These are phyloP conservation scores for Blastomyces gilchristii DNA, from an alignment of 2,329 filamentous ascomycete species.

Conservation along the genomic window DNA sequence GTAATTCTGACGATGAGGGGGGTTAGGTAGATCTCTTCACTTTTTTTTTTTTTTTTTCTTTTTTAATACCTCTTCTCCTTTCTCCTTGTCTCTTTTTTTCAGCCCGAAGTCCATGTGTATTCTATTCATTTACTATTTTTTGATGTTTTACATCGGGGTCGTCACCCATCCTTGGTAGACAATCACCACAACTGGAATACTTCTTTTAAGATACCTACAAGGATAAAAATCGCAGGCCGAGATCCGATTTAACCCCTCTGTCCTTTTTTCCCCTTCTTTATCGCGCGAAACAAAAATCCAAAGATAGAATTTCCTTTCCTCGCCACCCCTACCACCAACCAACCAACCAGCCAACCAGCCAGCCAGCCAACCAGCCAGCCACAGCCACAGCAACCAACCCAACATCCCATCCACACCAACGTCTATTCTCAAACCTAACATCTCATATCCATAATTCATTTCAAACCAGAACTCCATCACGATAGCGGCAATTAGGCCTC, in stretches of 20 bases:
- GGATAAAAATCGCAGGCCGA: not conserved
- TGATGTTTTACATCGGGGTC: not conserved
- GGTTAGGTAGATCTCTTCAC: not conserved
- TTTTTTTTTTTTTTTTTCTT: not conserved
- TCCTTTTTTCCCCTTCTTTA: not conserved
- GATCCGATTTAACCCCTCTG: not conserved
- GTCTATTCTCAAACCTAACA: not conserved
- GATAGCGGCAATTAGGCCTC: not conserved
- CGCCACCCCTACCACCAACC: not conserved
- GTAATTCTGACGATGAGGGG: conserved; percentile 25
- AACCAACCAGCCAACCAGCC: not conserved
- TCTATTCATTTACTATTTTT: not conserved
- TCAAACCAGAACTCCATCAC: not conserved
- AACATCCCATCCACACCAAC: not conserved
- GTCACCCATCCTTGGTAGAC: not conserved
- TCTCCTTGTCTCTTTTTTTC: not conserved
- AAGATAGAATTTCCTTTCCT: not conserved
- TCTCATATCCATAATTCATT: not conserved
- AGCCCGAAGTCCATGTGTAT: not conserved
- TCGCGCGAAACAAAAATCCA: not conserved
- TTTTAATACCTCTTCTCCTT: not conserved
- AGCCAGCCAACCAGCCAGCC: not conserved
- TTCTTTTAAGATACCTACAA: not conserved
- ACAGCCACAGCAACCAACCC: not conserved
- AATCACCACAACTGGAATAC: not conserved